Evolutionary conservation across 1,139 yeast genomes (phyloP).

Genomic region (Sugiyamaella novakii): DNA sequence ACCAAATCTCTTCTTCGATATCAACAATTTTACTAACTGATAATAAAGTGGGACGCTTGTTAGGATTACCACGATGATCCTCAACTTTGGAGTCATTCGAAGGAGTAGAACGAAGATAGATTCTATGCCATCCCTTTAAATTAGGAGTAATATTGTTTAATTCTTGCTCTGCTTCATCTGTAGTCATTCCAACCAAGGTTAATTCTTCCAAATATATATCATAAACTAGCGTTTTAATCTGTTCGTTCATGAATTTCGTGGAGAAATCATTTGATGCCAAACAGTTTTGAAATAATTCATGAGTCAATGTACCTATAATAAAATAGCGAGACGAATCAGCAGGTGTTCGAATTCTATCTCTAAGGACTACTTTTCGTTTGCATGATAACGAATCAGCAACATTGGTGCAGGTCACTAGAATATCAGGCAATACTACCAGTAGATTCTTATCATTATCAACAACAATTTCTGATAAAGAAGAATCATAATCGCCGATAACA

Average conservation of each 20-base stretch:
- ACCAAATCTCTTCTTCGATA: constrained; percentile 89
- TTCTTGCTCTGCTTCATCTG: constrained; percentile 50
- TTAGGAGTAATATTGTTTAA: constrained; percentile 58
- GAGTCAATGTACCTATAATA: constrained; percentile 77
- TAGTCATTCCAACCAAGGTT: constrained; percentile 57
- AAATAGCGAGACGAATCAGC: constrained; percentile 64
- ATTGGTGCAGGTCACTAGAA: constrained; percentile 76
- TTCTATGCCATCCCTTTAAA: constrained; percentile 64
- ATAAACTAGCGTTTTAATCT: constrained; percentile 51
- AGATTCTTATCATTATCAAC: constrained; percentile 61
- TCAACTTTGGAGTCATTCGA: constrained; percentile 30
- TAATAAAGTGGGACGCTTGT: constrained; percentile 23
- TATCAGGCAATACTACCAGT: constrained; percentile 81
- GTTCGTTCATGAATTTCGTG: constrained; percentile 48
- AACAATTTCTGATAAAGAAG: constrained; percentile 38
- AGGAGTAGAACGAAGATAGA: constrained; percentile 44
- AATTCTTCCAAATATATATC: constrained; percentile 53
- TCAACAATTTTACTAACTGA: constrained; percentile 69
- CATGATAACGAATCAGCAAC: constrained; percentile 78
- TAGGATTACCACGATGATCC: constrained; percentile 32
- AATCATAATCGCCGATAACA: constrained; percentile 37
- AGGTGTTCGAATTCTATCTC: constrained; percentile 52
- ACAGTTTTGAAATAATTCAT: constrained; percentile 73
- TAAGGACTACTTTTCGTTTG: constrained; percentile 66
- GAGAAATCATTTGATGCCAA: constrained; percentile 51